Evolutionary conservation across 257 asterid genomes (phyloP).

Genomic region (Capsicum pubescens): DNA sequence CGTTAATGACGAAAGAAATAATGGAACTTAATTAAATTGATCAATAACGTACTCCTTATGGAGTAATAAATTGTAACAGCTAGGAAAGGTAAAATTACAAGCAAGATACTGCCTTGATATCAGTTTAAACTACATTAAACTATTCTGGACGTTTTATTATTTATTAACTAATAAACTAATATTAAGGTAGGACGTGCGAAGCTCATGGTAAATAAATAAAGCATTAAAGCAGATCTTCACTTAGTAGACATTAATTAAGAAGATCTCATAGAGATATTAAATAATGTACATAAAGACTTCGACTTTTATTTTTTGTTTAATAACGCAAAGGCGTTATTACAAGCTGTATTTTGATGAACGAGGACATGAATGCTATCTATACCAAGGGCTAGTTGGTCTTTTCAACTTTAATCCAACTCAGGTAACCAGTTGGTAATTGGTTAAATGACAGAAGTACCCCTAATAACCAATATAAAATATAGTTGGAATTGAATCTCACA

Average conservation of each 20-base stretch:
- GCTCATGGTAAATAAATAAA: slow-evolving; percentile 6
- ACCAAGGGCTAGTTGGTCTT: slow-evolving; percentile 15
- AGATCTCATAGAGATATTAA: background rate
- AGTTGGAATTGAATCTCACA: background rate
- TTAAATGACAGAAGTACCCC: background rate
- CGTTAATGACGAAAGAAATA: background rate
- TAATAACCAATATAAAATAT: background rate
- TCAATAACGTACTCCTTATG: background rate
- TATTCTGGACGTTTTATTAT: no score
- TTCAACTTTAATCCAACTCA: background rate
- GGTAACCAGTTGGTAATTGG: background rate
- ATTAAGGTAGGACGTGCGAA: background rate
- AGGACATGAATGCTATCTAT: background rate
- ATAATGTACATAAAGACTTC: background rate
- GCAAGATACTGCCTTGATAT: background rate
- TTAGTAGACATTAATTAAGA: background rate
- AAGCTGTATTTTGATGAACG: background rate
- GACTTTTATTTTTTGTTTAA: background rate
- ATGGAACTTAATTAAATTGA: background rate
- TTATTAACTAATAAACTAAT: no score
- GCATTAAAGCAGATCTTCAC: background rate
- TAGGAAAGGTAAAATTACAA: background rate
- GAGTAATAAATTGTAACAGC: no score
- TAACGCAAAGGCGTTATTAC: background rate
- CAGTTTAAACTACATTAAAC: background rate